Conservation (phyloP, 2,329 filamentous ascomycete species). For the Colletotrichum chrysophilum region DNA sequence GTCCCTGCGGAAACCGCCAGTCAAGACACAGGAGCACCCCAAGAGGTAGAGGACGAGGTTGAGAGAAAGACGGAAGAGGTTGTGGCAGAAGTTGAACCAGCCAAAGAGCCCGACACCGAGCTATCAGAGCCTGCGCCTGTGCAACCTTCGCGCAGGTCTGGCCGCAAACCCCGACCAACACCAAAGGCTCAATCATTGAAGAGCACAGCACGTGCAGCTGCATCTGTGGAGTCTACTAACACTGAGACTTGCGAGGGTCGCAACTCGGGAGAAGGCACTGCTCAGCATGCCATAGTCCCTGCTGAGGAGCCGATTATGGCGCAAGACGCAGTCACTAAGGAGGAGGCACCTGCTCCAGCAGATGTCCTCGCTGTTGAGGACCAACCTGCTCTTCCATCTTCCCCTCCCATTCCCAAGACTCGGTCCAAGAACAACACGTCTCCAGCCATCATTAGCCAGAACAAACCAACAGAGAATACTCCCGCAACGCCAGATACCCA, state of each 20-base stretch:
- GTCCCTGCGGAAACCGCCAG: neutral
- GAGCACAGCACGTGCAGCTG: neutral
- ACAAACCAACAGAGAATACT: neutral
- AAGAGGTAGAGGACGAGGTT: neutral
- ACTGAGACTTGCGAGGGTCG: neutral
- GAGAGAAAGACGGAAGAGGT: neutral
- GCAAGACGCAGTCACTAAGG: neutral
- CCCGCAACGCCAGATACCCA: neutral
- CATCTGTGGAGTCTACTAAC: neutral
- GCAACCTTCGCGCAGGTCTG: slow-evolving; percentile 10
- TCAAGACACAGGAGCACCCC: neutral
- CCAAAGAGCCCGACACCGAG: neutral
- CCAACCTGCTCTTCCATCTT: slow-evolving; percentile 3
- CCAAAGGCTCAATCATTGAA: slow-evolving; percentile 5
- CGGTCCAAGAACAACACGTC: neutral
- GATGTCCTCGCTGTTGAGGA: neutral
- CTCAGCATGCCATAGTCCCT: neutral
- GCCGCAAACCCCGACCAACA: slow-evolving; percentile 6
- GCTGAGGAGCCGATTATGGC: neutral
- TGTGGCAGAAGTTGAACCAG: neutral
- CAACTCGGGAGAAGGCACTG: neutral
- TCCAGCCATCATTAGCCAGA: neutral
- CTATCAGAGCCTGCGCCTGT: neutral
- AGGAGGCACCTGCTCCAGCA: neutral
- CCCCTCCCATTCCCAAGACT: neutral